Evolutionary conservation across 495 filamentous ascomycete species (phyloP).

Genomic region (Bacidia rubella): DNA sequence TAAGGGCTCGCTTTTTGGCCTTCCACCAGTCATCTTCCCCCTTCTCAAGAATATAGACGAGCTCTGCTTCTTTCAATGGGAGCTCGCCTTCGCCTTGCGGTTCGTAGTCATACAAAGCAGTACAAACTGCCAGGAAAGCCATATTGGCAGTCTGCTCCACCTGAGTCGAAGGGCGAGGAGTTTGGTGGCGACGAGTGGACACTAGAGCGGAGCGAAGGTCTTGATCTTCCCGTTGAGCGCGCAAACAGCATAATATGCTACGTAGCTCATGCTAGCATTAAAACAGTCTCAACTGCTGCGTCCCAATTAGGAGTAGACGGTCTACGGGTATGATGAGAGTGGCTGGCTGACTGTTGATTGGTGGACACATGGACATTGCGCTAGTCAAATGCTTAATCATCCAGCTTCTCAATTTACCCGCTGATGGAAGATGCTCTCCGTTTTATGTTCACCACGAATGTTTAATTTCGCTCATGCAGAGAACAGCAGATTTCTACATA

Average conservation of each 20-base stretch:
- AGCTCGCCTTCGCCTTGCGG: conserved; percentile 85
- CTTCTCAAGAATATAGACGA: conserved; percentile 88
- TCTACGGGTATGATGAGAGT: not conserved
- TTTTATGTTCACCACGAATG: too few species aligned
- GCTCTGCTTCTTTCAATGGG: conserved; percentile 72
- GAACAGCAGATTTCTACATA: too few species aligned
- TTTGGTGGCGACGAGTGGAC: not conserved
- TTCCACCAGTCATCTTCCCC: conserved; percentile 97
- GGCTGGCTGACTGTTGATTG: not conserved
- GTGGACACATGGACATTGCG: conserved; percentile 8
- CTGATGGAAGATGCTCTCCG: too few species aligned
- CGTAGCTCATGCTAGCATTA: too few species aligned
- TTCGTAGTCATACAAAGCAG: conserved; percentile 83
- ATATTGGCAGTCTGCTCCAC: conserved; percentile 23
- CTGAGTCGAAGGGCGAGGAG: not conserved
- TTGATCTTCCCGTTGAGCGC: too few species aligned
- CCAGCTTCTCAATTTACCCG: too few species aligned
- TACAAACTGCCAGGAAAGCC: conserved; percentile 84
- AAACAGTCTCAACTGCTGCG: too few species aligned
- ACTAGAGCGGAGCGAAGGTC: not conserved
- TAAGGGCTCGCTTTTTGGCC: conserved; percentile 89
- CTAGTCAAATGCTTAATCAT: too few species aligned
- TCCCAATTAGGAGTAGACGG: too few species aligned
- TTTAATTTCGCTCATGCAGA: too few species aligned
- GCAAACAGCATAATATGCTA: too few species aligned